phyloP scores from a whole-genome alignment of 371 early-diverging fungal genomes.

The Rhizopus delemar region DNA sequence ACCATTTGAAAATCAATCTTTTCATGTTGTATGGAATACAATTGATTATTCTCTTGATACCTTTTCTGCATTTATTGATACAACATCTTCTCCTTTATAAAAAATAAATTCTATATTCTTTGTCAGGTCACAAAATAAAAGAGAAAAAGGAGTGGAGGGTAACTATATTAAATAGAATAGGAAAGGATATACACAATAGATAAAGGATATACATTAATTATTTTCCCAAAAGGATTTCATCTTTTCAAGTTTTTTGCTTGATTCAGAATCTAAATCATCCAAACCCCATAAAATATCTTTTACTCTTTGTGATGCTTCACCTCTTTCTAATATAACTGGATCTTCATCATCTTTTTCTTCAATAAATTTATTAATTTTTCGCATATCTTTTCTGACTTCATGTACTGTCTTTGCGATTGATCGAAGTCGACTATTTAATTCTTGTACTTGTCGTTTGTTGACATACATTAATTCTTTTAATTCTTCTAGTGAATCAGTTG shows the following conservation, averaged over 20 bases:
- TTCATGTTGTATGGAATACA: slow-evolving; percentile 12
- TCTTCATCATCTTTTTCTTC: slow-evolving; percentile 58
- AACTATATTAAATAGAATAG: too few relatives aligned
- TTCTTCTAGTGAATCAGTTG: slow-evolving; percentile 53
- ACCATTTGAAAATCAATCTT: slow-evolving; percentile 29
- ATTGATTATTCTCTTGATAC: slow-evolving; percentile 12
- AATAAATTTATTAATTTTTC: slow-evolving; percentile 47
- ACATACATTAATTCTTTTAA: slow-evolving; percentile 57
- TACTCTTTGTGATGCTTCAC: slow-evolving; percentile 51
- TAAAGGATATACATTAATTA: too few relatives aligned
- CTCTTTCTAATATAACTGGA: slow-evolving; percentile 50
- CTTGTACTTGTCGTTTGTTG: slow-evolving; percentile 52
- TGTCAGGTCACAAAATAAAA: neutral
- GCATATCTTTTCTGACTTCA: slow-evolving; percentile 54
- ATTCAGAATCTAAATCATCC: slow-evolving; percentile 48
- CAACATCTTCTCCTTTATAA: slow-evolving; percentile 10
- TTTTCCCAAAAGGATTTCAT: too few relatives aligned
- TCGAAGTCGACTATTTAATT: slow-evolving; percentile 44
- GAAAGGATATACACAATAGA: too few relatives aligned
- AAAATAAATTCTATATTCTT: neutral
- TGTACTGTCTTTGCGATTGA: slow-evolving; percentile 57
- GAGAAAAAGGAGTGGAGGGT: too few relatives aligned
- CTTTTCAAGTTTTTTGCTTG: slow-evolving; percentile 26
- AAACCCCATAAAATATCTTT: slow-evolving; percentile 59
- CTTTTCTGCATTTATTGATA: slow-evolving; percentile 24